Base-by-base conservation (phyloP, 768 basidiomycete genomes). In the Guyanaporus albipodus region DNA sequence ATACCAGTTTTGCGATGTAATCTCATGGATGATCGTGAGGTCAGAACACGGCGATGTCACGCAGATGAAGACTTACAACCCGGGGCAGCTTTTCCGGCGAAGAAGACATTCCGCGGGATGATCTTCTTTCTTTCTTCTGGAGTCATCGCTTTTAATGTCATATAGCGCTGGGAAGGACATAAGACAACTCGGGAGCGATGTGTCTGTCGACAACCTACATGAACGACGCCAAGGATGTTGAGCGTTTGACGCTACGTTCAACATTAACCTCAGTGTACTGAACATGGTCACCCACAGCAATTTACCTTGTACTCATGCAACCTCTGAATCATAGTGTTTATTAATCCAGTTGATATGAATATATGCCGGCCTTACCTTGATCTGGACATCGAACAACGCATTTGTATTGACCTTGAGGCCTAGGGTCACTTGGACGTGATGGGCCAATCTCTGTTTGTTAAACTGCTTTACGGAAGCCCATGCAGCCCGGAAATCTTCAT, bases 61-160 rank as follows among this genome's bases (percentile, higher is more conserved):
- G 32, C 22, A 28, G 24, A 17, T 15, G 12, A 22, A 17, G 7
- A 71, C 83, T 61, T 62, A 87, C 85, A 91, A 48, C 83, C 94
- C 31, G 95, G 95, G 0, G 95, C 95, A 43, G 95, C 93, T 66
- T 97, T 97, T 53, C 96, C 95, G 26, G 91, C 95, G 54, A 99
- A 98, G 75, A 99, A 88, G n/a, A 91, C 86, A 17, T 91, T 92
- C 42, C 83, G 79, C n/a, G 82, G 87, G 55, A 79, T 82, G 54
- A 86, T 78, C 63, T 87, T 88, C 73, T 87, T 86, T 59, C 87
- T 79, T 64, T 96, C 83, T 23, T 68, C 83, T 0, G 87, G 78
- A 2, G 75, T 73, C 82, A 95, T 81, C 26, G 66, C 74, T 72
- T 97, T 97, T 67, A 96, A 66, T 9, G 68, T 70, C 40, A 93